Evolutionary conservation across 2,329 filamentous ascomycete genomes (phyloP), one percentile per base, ranked within the genome.

Genomic region (Albifimbria verrucaria): DNA sequence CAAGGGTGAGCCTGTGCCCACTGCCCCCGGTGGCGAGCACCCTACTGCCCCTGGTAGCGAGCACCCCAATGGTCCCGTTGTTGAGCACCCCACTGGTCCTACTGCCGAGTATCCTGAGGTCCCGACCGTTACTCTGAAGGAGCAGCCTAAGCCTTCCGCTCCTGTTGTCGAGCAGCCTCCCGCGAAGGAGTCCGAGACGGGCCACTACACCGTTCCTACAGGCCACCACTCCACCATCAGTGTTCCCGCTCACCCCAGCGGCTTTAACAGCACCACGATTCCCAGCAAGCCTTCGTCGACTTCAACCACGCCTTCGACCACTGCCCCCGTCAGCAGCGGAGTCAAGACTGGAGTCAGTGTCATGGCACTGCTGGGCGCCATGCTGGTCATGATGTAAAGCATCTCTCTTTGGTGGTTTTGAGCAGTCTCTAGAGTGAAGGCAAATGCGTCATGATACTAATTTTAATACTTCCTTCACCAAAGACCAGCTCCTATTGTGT

Each of bases 321-420:
- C 42, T 12, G 23, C 41, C 6, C 41, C 50, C 25, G 50, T 45
- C 42, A 57, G 49, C 52, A 54, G 60, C 50, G 60, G 58, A 20
- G 55, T 51, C 48, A 58, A 57, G 51, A 42, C 57, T 28, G 51
- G 61, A 48, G 47, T 57, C 52, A 60, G 59, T 54, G 50, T 55
- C 32, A 24, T 62, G 49, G 58, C 54, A 26, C 51, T 60, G 22
- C 48, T 62, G 44, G 57, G 57, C 41, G 57, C 51, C 42, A 46
- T 57, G 25, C 52, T 49, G 12, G 58, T 65, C 55, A 50, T 63
- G 52, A 54, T 62, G 55, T 60, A 59, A 47, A 26, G 32, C 18
- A 4, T 5, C 18, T 5, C 11, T 15, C 32, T n/a, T 12, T 39
- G 32, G 32, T n/a, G 32, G 32, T 15, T 39, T 39, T 39, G 12